Conservation (phyloP, 1,284 basidiomycete species). For the Leccinum ponderosum region DNA sequence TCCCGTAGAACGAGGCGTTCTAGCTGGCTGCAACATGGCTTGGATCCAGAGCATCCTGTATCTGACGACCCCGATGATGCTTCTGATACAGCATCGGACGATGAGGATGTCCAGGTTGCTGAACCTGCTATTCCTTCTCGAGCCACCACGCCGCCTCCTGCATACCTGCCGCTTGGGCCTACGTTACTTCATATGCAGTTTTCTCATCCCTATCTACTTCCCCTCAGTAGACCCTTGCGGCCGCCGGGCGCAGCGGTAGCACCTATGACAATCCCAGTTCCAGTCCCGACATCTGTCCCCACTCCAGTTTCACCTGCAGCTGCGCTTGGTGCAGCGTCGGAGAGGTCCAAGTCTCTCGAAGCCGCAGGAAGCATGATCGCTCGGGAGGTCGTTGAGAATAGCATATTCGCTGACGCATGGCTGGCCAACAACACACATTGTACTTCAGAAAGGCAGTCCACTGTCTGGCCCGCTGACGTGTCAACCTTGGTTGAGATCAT, state of each 20-base stretch:
- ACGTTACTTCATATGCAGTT: slow-evolving; percentile 65
- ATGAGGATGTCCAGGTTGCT: slow-evolving; percentile 36
- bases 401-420: slow-evolving; percentile 69
- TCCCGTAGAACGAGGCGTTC: slow-evolving; percentile 33
- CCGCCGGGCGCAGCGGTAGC: slow-evolving; percentile 53
- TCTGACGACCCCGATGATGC: slow-evolving; percentile 26
- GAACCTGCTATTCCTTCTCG: slow-evolving; percentile 44
- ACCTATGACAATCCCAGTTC: slow-evolving; percentile 40
- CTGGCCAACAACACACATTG: slow-evolving; percentile 40
- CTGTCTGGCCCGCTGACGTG: slow-evolving; percentile 59
- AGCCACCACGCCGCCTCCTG: slow-evolving; percentile 64
- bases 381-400: slow-evolving; percentile 67
- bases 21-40: slow-evolving; percentile 39
- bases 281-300: slow-evolving; percentile 58
- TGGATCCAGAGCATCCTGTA: slow-evolving; percentile 33
- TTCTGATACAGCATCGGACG: slow-evolving; percentile 40
- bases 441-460: slow-evolving; percentile 24
- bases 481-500: slow-evolving; percentile 41
- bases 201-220: slow-evolving; percentile 57
- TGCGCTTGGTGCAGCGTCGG: slow-evolving; percentile 54
- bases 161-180: slow-evolving; percentile 68
- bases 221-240: slow-evolving; percentile 55
- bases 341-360: slow-evolving; percentile 66
- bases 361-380: slow-evolving; percentile 59
- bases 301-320: slow-evolving; percentile 79